phyloP scores from a whole-genome alignment of 2,329 filamentous ascomycete species.

The Periconia sp. region DNA sequence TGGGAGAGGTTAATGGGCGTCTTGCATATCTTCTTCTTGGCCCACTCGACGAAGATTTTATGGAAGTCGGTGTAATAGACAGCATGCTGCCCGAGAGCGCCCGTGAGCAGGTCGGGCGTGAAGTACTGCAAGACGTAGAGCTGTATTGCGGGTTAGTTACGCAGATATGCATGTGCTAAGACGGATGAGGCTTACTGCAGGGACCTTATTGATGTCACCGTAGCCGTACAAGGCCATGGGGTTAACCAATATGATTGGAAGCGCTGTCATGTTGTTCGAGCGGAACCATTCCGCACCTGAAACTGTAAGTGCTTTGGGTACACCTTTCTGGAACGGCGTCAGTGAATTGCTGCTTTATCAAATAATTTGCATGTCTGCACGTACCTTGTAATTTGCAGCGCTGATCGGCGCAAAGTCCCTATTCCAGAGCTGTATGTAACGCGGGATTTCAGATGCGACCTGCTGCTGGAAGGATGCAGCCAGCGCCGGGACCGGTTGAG shows the following conservation, averaged over 20 bases:
- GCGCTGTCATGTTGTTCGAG: conserved; percentile 38
- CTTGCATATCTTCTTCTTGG: conserved; percentile 33
- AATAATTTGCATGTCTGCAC: background rate
- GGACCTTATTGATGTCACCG: conserved; percentile 40
- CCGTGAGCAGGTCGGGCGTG: conserved; percentile 41
- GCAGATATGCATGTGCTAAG: conserved; percentile 18
- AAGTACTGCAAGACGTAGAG: conserved; percentile 44
- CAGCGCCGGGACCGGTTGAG: conserved; percentile 21
- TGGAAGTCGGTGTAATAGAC: conserved; percentile 44
- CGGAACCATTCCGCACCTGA: conserved; percentile 39
- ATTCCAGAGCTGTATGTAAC: conserved; percentile 37
- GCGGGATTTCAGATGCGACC: conserved; percentile 34
- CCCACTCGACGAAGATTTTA: conserved; percentile 37
- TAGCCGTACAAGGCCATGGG: conserved; percentile 42
- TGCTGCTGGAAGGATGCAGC: conserved; percentile 25
- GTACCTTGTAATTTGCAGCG: conserved; percentile 38
- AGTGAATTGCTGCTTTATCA: conserved; percentile 8
- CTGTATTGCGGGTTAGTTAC: conserved; percentile 33
- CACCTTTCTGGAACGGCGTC: conserved; percentile 34
- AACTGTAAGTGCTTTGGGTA: conserved; percentile 38
- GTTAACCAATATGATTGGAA: conserved; percentile 38
- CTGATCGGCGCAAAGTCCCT: conserved; percentile 35
- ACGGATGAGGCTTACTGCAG: conserved; percentile 35
- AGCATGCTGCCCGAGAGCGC: conserved; percentile 37
- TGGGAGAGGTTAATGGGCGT: conserved; percentile 33